Conservation (phyloP, 176 grass and related monocot species). For the Raddia distichophylla region DNA sequence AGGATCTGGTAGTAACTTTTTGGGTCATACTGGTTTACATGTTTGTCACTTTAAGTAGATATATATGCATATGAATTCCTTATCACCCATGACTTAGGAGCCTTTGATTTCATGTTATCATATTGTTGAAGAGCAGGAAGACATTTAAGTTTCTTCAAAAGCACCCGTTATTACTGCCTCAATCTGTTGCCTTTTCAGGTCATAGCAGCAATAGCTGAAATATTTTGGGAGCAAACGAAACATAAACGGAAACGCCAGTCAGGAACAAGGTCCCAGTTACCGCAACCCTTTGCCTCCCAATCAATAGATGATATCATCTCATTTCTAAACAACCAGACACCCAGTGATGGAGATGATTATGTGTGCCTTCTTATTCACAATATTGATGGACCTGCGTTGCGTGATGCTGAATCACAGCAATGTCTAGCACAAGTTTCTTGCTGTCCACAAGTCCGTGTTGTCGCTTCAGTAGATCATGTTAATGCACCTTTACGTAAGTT, state of each 20-base stretch:
- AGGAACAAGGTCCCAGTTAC: slow-evolving; percentile 54
- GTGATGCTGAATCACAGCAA: slow-evolving; percentile 82
- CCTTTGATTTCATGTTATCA: slow-evolving; percentile 4
- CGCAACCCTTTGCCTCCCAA: slow-evolving; percentile 61
- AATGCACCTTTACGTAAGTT: slow-evolving; percentile 93
- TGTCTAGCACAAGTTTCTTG: slow-evolving; percentile 78
- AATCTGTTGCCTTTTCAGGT: slow-evolving; percentile 63
- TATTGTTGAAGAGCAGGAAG: neutral
- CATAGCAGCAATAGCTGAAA: slow-evolving; percentile 67
- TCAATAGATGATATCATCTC: slow-evolving; percentile 75
- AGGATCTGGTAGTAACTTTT: neutral
- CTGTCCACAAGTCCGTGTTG: slow-evolving; percentile 63
- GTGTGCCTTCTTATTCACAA: slow-evolving; percentile 85
- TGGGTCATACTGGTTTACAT: neutral
- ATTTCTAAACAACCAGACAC: slow-evolving; percentile 62
- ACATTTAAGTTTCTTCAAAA: neutral
- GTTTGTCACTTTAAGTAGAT: neutral
- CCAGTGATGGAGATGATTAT: slow-evolving; percentile 42
- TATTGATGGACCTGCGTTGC: slow-evolving; percentile 88
- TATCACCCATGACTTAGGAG: neutral
- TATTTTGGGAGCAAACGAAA: slow-evolving; percentile 77
- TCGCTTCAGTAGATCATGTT: slow-evolving; percentile 88
- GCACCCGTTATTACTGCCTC: neutral
- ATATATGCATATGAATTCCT: slow-evolving; percentile 29
- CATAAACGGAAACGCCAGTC: slow-evolving; percentile 49